Base-by-base conservation (phyloP, 169 alveolate genomes). In the Besnoitia besnoiti region DNA sequence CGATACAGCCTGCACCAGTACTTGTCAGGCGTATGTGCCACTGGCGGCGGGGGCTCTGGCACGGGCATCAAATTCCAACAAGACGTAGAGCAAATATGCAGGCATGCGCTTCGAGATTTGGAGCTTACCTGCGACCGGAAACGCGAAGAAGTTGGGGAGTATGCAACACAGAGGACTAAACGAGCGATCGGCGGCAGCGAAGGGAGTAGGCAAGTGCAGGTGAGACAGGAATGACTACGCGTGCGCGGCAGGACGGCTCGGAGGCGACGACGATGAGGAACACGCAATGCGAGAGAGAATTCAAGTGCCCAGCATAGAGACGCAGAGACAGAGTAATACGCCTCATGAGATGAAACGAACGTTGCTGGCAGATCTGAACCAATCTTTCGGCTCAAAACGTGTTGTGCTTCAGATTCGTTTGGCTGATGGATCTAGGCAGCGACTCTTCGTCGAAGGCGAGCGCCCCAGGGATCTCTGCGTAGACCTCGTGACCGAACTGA, bases 341-440 rank as follows among this genome's bases (percentile, higher is more conserved):
- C n/a, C n/a, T n/a, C n/a, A n/a, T n/a, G n/a, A 55, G 30, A 16
- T 16, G 67, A 5, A 55, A 3, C 67, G 12, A n/a, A n/a, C n/a
- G n/a, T n/a, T n/a, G n/a, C 30, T 55, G 67, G 7, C 30, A n/a
- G 67, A 3, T 55, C 3, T n/a, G n/a, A n/a, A n/a, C n/a, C n/a
- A 5, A 55, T 55, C 67, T 19, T 55, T 55, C 24, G 30, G 27
- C 24, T 3, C 30, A 55, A 8, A 0, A 1, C 80, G 42, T n/a
- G 46, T 16, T 14, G 80, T 67, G 12, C n/a, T 2, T 14, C 87
- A 77, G 87, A 24, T 77, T 12, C 49, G 87, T 14, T 55, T 77
- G n/a, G 33, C 87, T 8, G 87, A 77, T 40, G 87, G 87, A 21
- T 77, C 87, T 0, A 2, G 59, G 55, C n/a, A 55, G 47, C 87